Conservation (phyloP, 1,139 yeast species). For the Geotrichum macrosporum region DNA sequence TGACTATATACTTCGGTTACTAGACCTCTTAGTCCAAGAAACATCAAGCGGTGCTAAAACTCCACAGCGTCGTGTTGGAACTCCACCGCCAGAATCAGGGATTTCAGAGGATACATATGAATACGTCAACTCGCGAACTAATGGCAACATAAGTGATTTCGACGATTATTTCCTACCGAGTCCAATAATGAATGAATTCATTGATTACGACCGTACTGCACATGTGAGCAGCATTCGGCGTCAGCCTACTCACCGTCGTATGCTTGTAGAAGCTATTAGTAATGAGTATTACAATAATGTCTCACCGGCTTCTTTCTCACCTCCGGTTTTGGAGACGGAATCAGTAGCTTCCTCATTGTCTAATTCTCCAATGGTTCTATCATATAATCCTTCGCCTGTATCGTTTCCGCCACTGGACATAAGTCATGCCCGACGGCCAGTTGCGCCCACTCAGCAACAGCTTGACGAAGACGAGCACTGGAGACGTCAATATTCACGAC, state of each 20-base stretch:
- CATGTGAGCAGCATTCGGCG: background rate
- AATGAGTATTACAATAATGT: background rate
- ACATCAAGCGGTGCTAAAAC: slow-evolving; percentile 11
- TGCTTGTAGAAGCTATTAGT: slow-evolving; percentile 7
- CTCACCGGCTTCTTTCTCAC: background rate
- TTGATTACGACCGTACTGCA: slow-evolving; percentile 3
- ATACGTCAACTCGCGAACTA: background rate
- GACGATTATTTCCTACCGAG: slow-evolving; percentile 10
- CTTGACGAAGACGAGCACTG: slow-evolving; percentile 12
- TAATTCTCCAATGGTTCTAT: slow-evolving; percentile 1
- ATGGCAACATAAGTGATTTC: background rate
- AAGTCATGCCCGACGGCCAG: background rate
- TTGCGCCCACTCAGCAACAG: background rate
- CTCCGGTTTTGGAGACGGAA: slow-evolving; percentile 2
- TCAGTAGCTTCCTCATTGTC: slow-evolving; percentile 2
- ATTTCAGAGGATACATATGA: no score
- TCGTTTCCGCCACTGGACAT: slow-evolving; percentile 5
- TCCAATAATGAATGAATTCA: slow-evolving; percentile 2
- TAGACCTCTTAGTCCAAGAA: slow-evolving; percentile 16
- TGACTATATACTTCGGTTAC: slow-evolving; percentile 16
- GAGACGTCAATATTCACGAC: slow-evolving; percentile 10
- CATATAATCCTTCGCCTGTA: background rate
- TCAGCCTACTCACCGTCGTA: slow-evolving; percentile 6
- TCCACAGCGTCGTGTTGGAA: background rate
- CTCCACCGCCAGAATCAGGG: background rate